Percentiles rank a stretch among this genome's conserved stretches.
Evolutionary conservation across 257 asterid species (phyloP).

Genomic region (Euphrasia confusa): DNA sequence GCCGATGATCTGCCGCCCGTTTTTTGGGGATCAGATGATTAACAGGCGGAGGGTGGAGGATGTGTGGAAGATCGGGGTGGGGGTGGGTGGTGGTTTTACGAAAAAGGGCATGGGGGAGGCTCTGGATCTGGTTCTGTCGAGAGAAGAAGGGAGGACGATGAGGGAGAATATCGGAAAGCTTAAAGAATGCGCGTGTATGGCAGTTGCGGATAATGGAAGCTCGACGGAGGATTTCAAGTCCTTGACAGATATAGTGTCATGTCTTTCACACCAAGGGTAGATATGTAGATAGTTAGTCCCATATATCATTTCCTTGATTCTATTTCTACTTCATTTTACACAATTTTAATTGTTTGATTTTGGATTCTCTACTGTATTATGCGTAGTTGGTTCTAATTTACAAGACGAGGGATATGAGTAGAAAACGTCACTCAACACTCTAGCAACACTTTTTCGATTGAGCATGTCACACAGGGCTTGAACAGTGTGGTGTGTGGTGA

Average conservation of each 20-base stretch:
- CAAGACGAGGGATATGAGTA: no score
- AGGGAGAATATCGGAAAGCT: constrained; percentile 31
- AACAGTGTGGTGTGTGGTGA: no score
- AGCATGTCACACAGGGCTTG: no score
- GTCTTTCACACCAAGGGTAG: neutral
- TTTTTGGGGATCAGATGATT: constrained; percentile 53
- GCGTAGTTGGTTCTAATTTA: no score
- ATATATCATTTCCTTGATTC: neutral
- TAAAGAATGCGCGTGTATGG: constrained; percentile 31
- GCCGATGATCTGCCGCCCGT: constrained; percentile 54
- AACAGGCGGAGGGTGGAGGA: constrained; percentile 47
- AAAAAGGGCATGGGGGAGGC: constrained; percentile 24
- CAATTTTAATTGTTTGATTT: no score
- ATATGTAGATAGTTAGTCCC: no score
- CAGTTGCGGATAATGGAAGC: constrained; percentile 45
- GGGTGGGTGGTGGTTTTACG: constrained; percentile 43
- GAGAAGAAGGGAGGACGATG: constrained; percentile 29
- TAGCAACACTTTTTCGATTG: no score
- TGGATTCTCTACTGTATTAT: no score
- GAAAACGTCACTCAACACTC: no score
- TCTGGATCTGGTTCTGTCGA: constrained; percentile 33
- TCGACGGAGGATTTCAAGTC: constrained; percentile 36
- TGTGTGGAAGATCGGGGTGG: constrained; percentile 53
- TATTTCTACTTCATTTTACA: no score
- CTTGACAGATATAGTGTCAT: constrained; percentile 24